Percentiles rank a stretch among this genome's conserved stretches.
Evolutionary conservation across 306 rosid species (phyloP).

Genomic region (Sophora flavescens): DNA sequence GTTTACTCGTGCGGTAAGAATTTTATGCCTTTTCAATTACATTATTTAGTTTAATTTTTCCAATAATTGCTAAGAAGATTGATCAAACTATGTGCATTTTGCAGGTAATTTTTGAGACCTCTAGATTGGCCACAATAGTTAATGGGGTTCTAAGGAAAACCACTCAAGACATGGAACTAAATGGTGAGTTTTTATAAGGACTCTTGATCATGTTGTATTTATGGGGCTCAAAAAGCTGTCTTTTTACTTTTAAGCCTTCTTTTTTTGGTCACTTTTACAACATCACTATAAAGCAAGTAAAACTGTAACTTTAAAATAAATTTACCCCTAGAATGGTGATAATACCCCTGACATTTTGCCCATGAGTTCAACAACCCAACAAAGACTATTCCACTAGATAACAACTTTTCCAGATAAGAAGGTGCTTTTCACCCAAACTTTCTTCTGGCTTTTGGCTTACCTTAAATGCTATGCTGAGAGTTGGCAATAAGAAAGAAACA

Average conservation of each 20-base stretch:
- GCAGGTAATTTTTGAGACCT: constrained; percentile 97
- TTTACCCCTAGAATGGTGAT: constrained; percentile 31
- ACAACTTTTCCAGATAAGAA: constrained; percentile 49
- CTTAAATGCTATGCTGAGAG: constrained; percentile 27
- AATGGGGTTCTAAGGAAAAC: constrained; percentile 96
- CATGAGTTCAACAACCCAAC: constrained; percentile 49
- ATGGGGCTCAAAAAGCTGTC: constrained; percentile 61
- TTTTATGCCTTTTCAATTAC: background rate
- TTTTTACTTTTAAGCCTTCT: constrained; percentile 39
- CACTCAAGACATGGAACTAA: constrained; percentile 88
- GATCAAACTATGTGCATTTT: constrained; percentile 20
- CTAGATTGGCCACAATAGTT: constrained; percentile 96
- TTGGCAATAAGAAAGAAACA: constrained; percentile 19
- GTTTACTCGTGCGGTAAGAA: constrained; percentile 93
- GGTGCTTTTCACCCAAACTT: constrained; percentile 26
- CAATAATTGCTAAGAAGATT: background rate
- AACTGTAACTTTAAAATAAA: background rate
- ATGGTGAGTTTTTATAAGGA: constrained; percentile 64
- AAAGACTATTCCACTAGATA: constrained; percentile 51
- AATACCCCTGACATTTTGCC: constrained; percentile 50
- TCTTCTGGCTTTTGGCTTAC: constrained; percentile 41
- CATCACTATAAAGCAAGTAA: constrained; percentile 7
- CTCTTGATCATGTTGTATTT: constrained; percentile 44
- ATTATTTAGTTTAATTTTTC: constrained; percentile 17
- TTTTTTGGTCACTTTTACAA: constrained; percentile 46